Evolutionary conservation across 1,139 yeast species (phyloP), one percentile per base, ranked within the genome.

Genomic region (Debaryomyces nepalensis): DNA sequence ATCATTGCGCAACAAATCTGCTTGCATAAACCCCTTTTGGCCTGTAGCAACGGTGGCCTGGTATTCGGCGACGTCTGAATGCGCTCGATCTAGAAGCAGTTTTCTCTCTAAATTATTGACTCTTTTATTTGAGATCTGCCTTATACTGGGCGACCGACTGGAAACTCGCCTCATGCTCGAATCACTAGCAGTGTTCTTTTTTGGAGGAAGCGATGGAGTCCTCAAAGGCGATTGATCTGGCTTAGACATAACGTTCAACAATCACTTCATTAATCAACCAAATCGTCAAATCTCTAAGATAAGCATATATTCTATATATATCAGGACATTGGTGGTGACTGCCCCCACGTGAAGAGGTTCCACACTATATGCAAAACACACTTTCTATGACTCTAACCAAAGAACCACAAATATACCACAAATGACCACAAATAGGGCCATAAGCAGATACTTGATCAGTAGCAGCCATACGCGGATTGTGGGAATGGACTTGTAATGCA

Each of bases 91-190:
- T 11, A 60, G 26, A 11, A 61, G 53, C 7, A 56, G 54, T 30
- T 48, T 59, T 36, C 61, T 48, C 35, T 62, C 68, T 9, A 10
- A 8, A 16, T 42, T 48, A 37, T 60, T 63, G 16, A 70, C 72
- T 43, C 75, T 52, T 23, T 57, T 52, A 33, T 53, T 55, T 4
- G 72, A 66, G 18, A 68, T 67, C 32, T 58, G 66, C 31, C 73
- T 56, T 7, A 60, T 37, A 43, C 67, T 61, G 2, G 73, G 70
- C 9, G 66, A 55, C 2, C 72, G 70, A 42, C 69, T 64, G 4
- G 53, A 38, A 8, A 58, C 42, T 16, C 67, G 44, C 5, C 30
- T 30, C 29, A 26, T 11, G 11, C 21, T 34, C 10, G 37, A 30
- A n/a, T 39, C 42, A 29, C 32, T 34, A 11, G 26, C 19, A 12